Base-by-base conservation (phyloP, 768 basidiomycete genomes). In the Suillus subluteus region DNA sequence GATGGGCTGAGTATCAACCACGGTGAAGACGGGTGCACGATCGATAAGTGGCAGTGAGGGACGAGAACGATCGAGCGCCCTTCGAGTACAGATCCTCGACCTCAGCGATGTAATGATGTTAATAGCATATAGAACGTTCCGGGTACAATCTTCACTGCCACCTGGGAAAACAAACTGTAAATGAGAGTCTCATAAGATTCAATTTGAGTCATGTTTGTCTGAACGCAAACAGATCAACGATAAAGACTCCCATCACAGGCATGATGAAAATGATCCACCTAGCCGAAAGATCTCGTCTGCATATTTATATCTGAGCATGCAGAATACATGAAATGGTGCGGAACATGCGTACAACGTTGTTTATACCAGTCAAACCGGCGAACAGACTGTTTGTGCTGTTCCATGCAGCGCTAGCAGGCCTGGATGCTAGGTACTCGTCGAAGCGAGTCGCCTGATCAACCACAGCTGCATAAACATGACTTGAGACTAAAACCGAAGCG, bases 351-450 rank as follows among this genome's bases (percentile, higher is more conserved):
- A 62, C 87, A 43, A 91, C 82, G 70, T 91, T 89, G 70, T 91
- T 91, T 68, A 91, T 87, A 1, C 90, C 89, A 65, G 91, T 89
- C 82, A 83, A 91, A 23, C 90, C 75, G 0, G 85, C 85, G 74
- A 91, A 91, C 61, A 91, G 70, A 62, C 87, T 72, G 70, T 90
- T 86, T 3, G 73, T 69, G 65, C 83, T 82, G 35, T 82, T 82
- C 90, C 89, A 91, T 0, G 84, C 82, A 1, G 85, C 82, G 2
- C 74, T 76, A 9, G 80, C 74, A 0, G 88, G 88, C 72, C 85
- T 86, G 48, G 70, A 77, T 2, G 80, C 84, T 0, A 80, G 82
- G 11, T 79, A 76, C 21, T 67, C 70, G 62, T 89, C 76, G 75
- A 89, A 90, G 65, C 86, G 73, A 65, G 85, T 84, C 23, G 90